These are phyloP conservation scores for Nicotiana benthamiana DNA, from an alignment of 257 asterid genomes.

Conservation along the genomic window DNA sequence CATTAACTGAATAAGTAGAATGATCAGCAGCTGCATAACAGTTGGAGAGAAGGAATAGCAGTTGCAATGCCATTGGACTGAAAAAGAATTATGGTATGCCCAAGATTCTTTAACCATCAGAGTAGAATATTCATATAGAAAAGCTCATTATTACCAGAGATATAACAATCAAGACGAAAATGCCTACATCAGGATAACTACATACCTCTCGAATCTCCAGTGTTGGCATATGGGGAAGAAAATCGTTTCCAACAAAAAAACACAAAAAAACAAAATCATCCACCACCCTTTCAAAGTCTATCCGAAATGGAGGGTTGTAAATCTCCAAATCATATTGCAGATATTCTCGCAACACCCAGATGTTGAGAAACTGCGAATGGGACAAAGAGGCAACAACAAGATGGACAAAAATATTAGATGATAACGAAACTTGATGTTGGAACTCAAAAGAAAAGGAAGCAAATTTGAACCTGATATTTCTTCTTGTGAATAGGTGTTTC, in stretches of 20 bases:
- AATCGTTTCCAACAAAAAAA: conserved; percentile 96
- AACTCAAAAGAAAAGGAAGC: conserved; percentile 13
- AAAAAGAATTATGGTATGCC: neutral
- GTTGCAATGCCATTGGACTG: neutral
- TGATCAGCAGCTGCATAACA: neutral
- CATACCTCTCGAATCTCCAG: conserved; percentile 94
- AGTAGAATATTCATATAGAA: neutral
- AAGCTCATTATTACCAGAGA: conserved; percentile 4
- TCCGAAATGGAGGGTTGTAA: conserved; percentile 57
- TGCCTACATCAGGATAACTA: neutral
- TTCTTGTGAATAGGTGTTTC: conserved; percentile 67
- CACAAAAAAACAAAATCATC: conserved; percentile 94
- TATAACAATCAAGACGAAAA: neutral
- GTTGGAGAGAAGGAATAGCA: neutral
- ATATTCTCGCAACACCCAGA: conserved; percentile 91
- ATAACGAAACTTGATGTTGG: neutral
- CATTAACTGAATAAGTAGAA: neutral
- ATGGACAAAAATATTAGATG: conserved; percentile 11
- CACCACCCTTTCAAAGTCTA: conserved; percentile 87
- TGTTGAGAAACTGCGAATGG: conserved; percentile 64
- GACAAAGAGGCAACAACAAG: conserved; percentile 14
- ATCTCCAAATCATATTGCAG: conserved; percentile 75
- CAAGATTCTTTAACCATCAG: neutral
- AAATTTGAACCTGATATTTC: conserved; percentile 73
- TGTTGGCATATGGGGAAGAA: conserved; percentile 99